phyloP scores from a whole-genome alignment of 2,329 filamentous ascomycete species.

The Penicillium sp. region DNA sequence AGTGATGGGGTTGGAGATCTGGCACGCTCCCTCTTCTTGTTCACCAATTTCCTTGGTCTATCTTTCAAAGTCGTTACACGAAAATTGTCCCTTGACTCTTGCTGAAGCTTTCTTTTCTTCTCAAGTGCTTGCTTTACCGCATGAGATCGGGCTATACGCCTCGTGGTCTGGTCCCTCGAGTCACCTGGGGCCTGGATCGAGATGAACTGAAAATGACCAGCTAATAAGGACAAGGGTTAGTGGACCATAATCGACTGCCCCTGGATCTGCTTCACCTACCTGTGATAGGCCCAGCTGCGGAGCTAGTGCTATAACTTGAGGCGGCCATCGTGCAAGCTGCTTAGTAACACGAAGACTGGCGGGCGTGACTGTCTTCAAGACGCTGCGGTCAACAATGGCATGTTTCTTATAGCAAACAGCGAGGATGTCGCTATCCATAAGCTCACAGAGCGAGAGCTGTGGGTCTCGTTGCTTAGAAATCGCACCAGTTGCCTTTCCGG shows the following conservation, averaged over 20 bases:
- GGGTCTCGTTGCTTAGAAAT: neutral
- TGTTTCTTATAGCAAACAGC: no score
- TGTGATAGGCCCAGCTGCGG: neutral
- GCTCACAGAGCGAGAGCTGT: neutral
- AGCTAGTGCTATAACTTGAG: neutral
- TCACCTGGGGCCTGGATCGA: constrained; percentile 21
- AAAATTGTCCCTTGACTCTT: constrained; percentile 25
- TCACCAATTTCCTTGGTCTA: neutral
- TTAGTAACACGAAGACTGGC: neutral
- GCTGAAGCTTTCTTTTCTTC: constrained; percentile 26
- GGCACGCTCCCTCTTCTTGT: neutral
- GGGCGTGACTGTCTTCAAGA: neutral
- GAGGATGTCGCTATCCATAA: no score
- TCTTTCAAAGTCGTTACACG: constrained; percentile 8
- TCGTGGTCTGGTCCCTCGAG: constrained; percentile 10
- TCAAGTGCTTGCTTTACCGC: constrained; percentile 26
- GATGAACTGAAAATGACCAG: constrained; percentile 15
- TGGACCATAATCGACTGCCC: neutral
- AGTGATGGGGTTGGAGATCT: neutral
- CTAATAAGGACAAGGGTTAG: neutral
- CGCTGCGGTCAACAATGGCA: no score
- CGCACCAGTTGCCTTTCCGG: neutral
- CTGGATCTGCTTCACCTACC: neutral
- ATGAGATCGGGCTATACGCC: constrained; percentile 28
- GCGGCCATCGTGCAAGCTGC: neutral